These are phyloP conservation scores for Amanita rubescens DNA, from an alignment of 768 basidiomycete species.

Conservation along the genomic window DNA sequence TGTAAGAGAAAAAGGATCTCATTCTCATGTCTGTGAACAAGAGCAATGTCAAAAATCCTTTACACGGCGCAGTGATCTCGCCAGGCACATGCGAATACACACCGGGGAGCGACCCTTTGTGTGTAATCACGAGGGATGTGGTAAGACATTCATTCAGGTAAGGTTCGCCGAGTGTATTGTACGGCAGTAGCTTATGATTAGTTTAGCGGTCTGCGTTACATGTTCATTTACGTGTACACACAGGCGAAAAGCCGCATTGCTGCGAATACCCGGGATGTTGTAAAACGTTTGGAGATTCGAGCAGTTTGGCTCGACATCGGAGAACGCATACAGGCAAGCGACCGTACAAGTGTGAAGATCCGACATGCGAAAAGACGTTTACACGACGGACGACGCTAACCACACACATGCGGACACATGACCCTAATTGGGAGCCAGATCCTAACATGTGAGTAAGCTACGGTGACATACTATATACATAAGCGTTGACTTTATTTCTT, in stretches of 20 bases:
- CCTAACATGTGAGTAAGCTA: slow-evolving; percentile 68
- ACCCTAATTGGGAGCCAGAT: slow-evolving; percentile 80
- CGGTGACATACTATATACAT: slow-evolving; percentile 3
- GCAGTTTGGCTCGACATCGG: slow-evolving; percentile 85
- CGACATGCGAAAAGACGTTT: slow-evolving; percentile 81
- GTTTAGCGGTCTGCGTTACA: slow-evolving; percentile 79
- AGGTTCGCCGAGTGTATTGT: slow-evolving; percentile 12
- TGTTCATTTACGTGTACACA: slow-evolving; percentile 85
- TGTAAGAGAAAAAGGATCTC: slow-evolving; percentile 39
- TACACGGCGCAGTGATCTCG: slow-evolving; percentile 75
- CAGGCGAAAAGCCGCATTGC: slow-evolving; percentile 87
- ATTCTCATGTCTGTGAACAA: slow-evolving; percentile 59
- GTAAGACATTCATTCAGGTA: slow-evolving; percentile 92
- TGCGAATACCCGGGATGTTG: slow-evolving; percentile 87
- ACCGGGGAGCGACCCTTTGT: slow-evolving; percentile 85
- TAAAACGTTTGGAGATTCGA: slow-evolving; percentile 88
- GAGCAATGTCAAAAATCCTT: slow-evolving; percentile 76
- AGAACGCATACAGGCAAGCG: slow-evolving; percentile 84
- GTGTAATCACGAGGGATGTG: slow-evolving; percentile 65
- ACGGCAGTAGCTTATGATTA: slow-evolving; percentile 4
- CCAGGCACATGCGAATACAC: slow-evolving; percentile 83
- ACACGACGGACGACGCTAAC: slow-evolving; percentile 80
- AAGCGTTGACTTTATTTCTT: slow-evolving; percentile 7
- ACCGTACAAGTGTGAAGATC: slow-evolving; percentile 80
- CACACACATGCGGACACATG: slow-evolving; percentile 83